Evolutionary conservation across 1,284 basidiomycete genomes (phyloP), one percentile per base, ranked within the genome.

Genomic region (Cutaneotrichosporon sp.): DNA sequence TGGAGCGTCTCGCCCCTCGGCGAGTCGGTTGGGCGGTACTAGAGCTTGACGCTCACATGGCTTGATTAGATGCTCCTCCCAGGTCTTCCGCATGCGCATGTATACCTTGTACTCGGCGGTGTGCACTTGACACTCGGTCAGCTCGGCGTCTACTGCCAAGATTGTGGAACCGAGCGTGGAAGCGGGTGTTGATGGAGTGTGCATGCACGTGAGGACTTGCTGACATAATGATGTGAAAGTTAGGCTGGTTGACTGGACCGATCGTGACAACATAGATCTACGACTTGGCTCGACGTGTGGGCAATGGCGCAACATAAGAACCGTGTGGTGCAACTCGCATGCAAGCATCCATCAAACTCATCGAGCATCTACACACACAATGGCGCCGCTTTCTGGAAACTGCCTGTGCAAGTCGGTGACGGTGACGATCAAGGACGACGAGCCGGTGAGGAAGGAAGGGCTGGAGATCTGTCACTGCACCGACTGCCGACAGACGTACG

Each of bases 1-100:
- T 76, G 74, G 74, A 71, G 68, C 49, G 71, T 73, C n/a, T 74
- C 72, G 33, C 74, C 74, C 40, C 66, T 76, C 23, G 74, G 74
- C 49, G 73, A 76, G 56, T 70, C 67, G 12, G 72, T 73, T 12
- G 71, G 71, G 18, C 52, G 71, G 51, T 72, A 72, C 54, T 70
- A 61, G 46, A 21, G 15, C 12, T 20, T 18, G 18, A 20, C 10
- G 39, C n/a, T n/a, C n/a, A n/a, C n/a, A n/a, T n/a, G n/a, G n/a
- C n/a, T n/a, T 21, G 39, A 8, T 18, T 40, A 40, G 39, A 40
- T n/a, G n/a, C n/a, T n/a, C n/a, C n/a, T n/a, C n/a, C n/a, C n/a
- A n/a, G 18, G 10, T 21, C 18, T 40, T 14, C 20, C 17, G 13
- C 42, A 10, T 34, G 42, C 42, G n/a, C 42, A 44, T 44, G 42